These are phyloP conservation scores for Tilletia horrida DNA, from an alignment of 1,284 basidiomycete species.

Conservation along the genomic window DNA sequence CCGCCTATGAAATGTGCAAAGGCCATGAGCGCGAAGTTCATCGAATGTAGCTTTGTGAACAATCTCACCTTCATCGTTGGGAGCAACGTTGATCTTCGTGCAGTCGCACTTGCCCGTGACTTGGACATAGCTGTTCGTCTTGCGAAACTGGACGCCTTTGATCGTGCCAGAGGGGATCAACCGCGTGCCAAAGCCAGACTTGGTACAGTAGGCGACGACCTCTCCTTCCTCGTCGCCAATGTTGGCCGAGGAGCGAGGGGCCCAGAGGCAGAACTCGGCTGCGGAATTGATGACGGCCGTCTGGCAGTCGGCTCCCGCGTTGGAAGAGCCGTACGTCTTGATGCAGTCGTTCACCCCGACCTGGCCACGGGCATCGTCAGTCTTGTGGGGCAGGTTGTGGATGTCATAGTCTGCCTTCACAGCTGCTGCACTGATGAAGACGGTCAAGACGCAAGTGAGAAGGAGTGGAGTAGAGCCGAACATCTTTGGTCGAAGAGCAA, in stretches of 20 bases:
- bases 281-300: conserved; percentile 10
- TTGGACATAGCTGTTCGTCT: conserved; percentile 32
- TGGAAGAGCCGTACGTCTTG: conserved; percentile 23
- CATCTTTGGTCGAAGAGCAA: too few species aligned
- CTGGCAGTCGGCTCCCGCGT: background rate
- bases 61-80: conserved; percentile 50
- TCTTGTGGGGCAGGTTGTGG: conserved; percentile 43
- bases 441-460: background rate
- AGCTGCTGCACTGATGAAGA: background rate
- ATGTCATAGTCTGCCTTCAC: conserved; percentile 26
- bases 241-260: conserved; percentile 28
- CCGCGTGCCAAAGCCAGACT: conserved; percentile 63
- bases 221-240: conserved; percentile 59
- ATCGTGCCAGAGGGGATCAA: conserved; percentile 73
- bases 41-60: too few species aligned
- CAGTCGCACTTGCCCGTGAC: conserved; percentile 48
- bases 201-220: conserved; percentile 69
- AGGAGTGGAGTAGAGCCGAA: background rate
- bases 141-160: conserved; percentile 69
- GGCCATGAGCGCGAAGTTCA: too few species aligned
- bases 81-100: conserved; percentile 52
- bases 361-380: conserved; percentile 33
- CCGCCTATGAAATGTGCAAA: too few species aligned
- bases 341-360: conserved; percentile 28
- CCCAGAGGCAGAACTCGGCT: conserved; percentile 48